These are phyloP conservation scores for Candida lessepsii DNA, from an alignment of 805 yeast species.

Conservation along the genomic window DNA sequence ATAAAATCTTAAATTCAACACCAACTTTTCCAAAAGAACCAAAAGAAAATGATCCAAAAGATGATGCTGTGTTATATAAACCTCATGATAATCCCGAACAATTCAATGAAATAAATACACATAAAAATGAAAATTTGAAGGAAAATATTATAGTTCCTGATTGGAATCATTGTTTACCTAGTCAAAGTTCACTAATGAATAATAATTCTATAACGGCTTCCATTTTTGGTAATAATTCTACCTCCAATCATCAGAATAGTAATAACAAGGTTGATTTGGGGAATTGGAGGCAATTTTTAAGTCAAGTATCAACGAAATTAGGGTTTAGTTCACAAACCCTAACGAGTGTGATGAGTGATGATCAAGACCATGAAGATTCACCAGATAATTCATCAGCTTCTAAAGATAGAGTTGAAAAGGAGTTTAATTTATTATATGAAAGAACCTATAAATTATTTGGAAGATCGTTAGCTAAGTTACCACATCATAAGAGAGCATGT, in stretches of 20 bases:
- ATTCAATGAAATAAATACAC: conserved; percentile 43
- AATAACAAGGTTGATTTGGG: conserved; percentile 28
- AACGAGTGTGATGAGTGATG: conserved; percentile 23
- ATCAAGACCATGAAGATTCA: conserved; percentile 9
- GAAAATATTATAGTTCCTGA: conserved; percentile 43
- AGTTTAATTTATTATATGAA: conserved; percentile 31
- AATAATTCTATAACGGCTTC: conserved; percentile 16
- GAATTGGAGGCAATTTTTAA: conserved; percentile 36
- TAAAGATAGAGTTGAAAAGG: conserved; percentile 27
- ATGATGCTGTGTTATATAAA: conserved; percentile 45
- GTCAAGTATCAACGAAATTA: conserved; percentile 32
- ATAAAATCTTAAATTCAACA: conserved; percentile 33
- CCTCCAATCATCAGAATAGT: conserved; percentile 20
- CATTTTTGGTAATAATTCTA: conserved; percentile 26
- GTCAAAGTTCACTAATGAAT: conserved; percentile 19
- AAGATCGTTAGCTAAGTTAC: conserved; percentile 33
- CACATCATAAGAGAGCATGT: conserved; percentile 37
- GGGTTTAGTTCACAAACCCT: conserved; percentile 35
- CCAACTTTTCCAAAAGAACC: conserved; percentile 26
- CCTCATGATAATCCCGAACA: conserved; percentile 41
- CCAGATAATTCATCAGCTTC: conserved; percentile 13
- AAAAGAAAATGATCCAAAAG: conserved; percentile 18
- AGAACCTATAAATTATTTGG: conserved; percentile 41
- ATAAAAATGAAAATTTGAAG: conserved; percentile 40
- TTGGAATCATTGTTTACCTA: conserved; percentile 40